Conservation (phyloP, 2,329 filamentous ascomycete species). For the Neopestalotiopsis sp. region DNA sequence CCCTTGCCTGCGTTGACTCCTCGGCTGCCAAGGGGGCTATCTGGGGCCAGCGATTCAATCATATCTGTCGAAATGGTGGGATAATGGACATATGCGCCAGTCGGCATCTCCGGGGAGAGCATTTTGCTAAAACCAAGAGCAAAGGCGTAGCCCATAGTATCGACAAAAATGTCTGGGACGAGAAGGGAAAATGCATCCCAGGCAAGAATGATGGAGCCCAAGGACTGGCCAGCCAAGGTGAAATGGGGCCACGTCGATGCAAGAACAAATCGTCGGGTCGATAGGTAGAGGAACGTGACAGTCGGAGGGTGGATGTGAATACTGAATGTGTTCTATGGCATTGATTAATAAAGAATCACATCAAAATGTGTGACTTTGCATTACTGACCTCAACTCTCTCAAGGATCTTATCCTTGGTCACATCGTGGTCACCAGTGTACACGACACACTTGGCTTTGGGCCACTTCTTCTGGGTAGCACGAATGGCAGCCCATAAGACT, state of each 20-base stretch:
- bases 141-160: slow-evolving; percentile 99
- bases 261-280: slow-evolving; percentile 84
- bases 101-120: slow-evolving; percentile 81
- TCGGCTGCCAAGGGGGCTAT: slow-evolving; percentile 60
- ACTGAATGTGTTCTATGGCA: slow-evolving; percentile 78
- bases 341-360: slow-evolving; percentile 20
- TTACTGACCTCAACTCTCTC: slow-evolving; percentile 71
- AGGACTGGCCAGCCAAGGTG: slow-evolving; percentile 90
- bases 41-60: slow-evolving; percentile 79
- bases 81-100: slow-evolving; percentile 95
- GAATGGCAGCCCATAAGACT: slow-evolving; percentile 94
- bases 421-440: slow-evolving; percentile 94
- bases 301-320: slow-evolving; percentile 85
- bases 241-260: slow-evolving; percentile 89
- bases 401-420: slow-evolving; percentile 80
- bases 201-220: slow-evolving; percentile 85
- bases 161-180: slow-evolving; percentile 91
- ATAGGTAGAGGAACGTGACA: slow-evolving; percentile 88
- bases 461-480: slow-evolving; percentile 87
- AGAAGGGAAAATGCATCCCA: slow-evolving; percentile 93
- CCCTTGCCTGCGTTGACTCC: slow-evolving; percentile 87
- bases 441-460: slow-evolving; percentile 88
- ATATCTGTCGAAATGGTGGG: slow-evolving; percentile 98
- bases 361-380: background rate
- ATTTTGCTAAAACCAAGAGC: slow-evolving; percentile 81